Percentiles rank a stretch among this genome's conserved stretches.
Conservation (phyloP, 129 eudicot species). For the Smallanthus sonchifolius region DNA sequence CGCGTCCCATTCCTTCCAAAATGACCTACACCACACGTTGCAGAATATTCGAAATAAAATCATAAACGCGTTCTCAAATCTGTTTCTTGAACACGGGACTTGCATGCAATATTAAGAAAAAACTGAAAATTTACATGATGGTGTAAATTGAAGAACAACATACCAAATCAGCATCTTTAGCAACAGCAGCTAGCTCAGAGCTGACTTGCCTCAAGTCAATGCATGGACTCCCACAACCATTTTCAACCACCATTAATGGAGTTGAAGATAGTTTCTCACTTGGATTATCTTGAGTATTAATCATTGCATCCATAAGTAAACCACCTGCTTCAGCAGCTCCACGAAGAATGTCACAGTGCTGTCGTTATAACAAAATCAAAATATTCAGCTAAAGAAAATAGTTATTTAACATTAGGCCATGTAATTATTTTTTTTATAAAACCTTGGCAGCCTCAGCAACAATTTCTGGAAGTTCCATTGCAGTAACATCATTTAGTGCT, state of each 20-base stretch:
- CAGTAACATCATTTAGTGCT: conserved; percentile 91
- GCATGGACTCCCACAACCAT: conserved; percentile 99
- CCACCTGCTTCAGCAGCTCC: conserved; percentile 99
- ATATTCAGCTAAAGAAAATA: neutral
- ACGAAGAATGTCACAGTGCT: conserved; percentile 98
- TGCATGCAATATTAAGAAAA: neutral
- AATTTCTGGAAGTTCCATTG: conserved; percentile 93
- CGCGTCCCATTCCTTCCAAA: conserved; percentile 98
- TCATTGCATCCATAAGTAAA: conserved; percentile 94
- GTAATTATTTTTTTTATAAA: neutral
- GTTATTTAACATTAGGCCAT: neutral
- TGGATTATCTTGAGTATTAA: conserved; percentile 49
- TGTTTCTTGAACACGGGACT: neutral
- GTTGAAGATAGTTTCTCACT: conserved; percentile 49
- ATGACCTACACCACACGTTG: conserved; percentile 67
- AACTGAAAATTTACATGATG: neutral
- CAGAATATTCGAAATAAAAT: neutral
- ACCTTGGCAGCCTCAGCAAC: conserved; percentile 99
- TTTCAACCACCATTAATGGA: conserved; percentile 94
- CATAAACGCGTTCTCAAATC: neutral
- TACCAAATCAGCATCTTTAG: conserved; percentile 98
- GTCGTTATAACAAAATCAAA: conserved; percentile 11
- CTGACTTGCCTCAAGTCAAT: conserved; percentile 97
- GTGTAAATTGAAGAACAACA: neutral
- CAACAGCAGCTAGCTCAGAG: conserved; percentile 93